Conservation (phyloP, 345 rosid genomes). For the Lepidium sativum region DNA sequence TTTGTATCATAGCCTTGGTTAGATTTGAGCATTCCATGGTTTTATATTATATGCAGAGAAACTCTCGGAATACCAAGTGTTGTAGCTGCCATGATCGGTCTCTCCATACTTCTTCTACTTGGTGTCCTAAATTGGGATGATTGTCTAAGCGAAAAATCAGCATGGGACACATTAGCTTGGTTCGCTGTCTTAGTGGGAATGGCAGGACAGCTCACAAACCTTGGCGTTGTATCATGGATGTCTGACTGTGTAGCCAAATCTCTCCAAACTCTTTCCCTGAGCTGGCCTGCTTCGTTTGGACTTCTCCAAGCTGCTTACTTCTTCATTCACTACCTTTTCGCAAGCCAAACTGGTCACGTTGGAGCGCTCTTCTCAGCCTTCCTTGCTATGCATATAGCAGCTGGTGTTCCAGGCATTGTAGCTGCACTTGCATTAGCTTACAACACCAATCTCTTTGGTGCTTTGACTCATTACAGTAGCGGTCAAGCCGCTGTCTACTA, state of each 20-base stretch:
- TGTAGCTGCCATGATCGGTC: constrained; percentile 93
- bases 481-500: constrained; percentile 98
- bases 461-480: constrained; percentile 94
- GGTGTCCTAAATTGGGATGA: constrained; percentile 98
- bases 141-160: constrained; percentile 88
- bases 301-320: constrained; percentile 94
- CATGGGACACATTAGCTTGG: constrained; percentile 98
- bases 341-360: constrained; percentile 96
- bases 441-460: constrained; percentile 89
- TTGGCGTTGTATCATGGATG: constrained; percentile 86
- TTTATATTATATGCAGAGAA: constrained; percentile 41
- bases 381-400: constrained; percentile 90
- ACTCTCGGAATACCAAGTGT: constrained; percentile 79
- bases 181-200: constrained; percentile 88
- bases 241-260: constrained; percentile 58
- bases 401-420: constrained; percentile 72
- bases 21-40: neutral
- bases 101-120: constrained; percentile 68
- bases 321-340: constrained; percentile 86
- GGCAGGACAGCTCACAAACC: constrained; percentile 92
- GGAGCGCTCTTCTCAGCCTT: constrained; percentile 97
- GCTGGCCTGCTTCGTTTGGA: constrained; percentile 87
- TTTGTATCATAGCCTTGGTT: neutral
- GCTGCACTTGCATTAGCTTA: constrained; percentile 87
- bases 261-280: constrained; percentile 63